Evolutionary conservation across 192 early-diverging fungal species (phyloP).

Genomic region (Backusella mclennaniae): DNA sequence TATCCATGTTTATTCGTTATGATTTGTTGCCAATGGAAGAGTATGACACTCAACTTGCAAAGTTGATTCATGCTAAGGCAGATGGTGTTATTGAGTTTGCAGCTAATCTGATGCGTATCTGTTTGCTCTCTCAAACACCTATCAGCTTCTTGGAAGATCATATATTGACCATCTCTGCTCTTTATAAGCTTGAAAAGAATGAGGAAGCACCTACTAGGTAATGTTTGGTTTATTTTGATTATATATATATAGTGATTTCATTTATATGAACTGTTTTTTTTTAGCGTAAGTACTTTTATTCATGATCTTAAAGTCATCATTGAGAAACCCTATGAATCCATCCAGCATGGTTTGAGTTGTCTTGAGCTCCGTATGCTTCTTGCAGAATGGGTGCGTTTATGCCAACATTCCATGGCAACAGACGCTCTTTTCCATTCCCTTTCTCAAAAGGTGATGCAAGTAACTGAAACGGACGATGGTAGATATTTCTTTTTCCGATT

Average conservation of each 20-base stretch:
- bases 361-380: constrained; percentile 59
- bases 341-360: constrained; percentile 31
- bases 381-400: constrained; percentile 78
- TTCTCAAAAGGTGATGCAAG: constrained; percentile 38
- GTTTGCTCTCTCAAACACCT: constrained; percentile 53
- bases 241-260: background rate
- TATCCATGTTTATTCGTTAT: constrained; percentile 74
- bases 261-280: background rate
- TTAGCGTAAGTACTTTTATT: constrained; percentile 37
- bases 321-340: constrained; percentile 20
- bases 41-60: constrained; percentile 87
- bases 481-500: constrained; percentile 89
- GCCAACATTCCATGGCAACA: constrained; percentile 67
- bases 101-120: constrained; percentile 66
- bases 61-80: constrained; percentile 76
- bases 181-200: constrained; percentile 60
- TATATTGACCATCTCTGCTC: constrained; percentile 31
- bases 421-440: constrained; percentile 66
- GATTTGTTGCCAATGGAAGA: constrained; percentile 75
- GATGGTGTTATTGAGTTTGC: constrained; percentile 76
- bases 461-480: constrained; percentile 71
- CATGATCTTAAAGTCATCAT: constrained; percentile 15
- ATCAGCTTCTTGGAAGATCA: constrained; percentile 31
- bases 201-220: constrained; percentile 60
- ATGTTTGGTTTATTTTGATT: constrained; percentile 30